phyloP scores from a whole-genome alignment of 176 grass and related monocot genomes.

The Saccharum spontaneum region DNA sequence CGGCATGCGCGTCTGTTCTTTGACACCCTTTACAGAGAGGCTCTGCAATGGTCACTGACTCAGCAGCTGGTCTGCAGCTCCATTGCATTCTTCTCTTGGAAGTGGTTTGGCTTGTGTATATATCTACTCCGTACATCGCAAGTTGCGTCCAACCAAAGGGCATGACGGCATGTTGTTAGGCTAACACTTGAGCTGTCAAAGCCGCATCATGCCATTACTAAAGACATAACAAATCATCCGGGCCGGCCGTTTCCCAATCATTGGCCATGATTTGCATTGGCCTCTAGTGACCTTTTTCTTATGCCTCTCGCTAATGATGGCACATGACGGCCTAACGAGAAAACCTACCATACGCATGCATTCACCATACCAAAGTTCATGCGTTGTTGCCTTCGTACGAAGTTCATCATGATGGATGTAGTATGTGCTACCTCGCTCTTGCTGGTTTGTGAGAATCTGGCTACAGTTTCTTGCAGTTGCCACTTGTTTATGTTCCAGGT shows the following conservation, averaged over 20 bases:
- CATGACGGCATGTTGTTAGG: background rate
- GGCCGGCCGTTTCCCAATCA: slow-evolving; percentile 42
- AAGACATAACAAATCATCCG: slow-evolving; percentile 21
- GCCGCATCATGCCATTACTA: background rate
- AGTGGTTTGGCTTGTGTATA: background rate
- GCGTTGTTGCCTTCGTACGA: background rate
- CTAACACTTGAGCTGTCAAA: slow-evolving; percentile 25
- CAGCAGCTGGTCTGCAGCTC: background rate
- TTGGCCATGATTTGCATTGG: slow-evolving; percentile 52
- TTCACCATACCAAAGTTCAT: background rate
- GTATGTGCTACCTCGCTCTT: background rate
- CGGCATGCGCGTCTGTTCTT: slow-evolving; percentile 5
- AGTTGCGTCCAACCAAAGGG: slow-evolving; percentile 28
- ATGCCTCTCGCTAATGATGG: slow-evolving; percentile 38
- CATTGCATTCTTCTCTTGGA: background rate
- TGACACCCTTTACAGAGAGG: slow-evolving; percentile 32
- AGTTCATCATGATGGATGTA: background rate
- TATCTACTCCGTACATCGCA: background rate
- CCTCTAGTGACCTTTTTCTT: slow-evolving; percentile 45
- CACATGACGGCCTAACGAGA: slow-evolving; percentile 56
- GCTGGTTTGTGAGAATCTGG: slow-evolving; percentile 33
- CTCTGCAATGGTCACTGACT: slow-evolving; percentile 28
- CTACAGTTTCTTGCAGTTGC: background rate
- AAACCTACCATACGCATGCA: slow-evolving; percentile 34
- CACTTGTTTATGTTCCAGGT: background rate